These are phyloP conservation scores for Globisporangium paroecandrum DNA, from an alignment of 352 stramenopile genomes.

Conservation along the genomic window DNA sequence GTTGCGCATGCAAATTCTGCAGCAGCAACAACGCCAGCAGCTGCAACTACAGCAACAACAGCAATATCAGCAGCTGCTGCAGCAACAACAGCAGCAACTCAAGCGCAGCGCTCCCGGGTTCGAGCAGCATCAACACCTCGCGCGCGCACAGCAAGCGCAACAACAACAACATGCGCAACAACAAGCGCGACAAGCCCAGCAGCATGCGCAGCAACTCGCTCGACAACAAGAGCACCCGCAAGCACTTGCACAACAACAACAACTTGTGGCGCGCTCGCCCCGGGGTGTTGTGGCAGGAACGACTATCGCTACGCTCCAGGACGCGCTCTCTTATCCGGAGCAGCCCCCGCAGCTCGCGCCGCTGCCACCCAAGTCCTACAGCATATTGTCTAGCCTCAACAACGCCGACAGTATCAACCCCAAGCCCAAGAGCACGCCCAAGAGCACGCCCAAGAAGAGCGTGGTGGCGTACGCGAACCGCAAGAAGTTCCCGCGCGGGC, in stretches of 20 bases:
- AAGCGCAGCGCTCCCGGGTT: not conserved
- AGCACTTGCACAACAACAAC: not conserved
- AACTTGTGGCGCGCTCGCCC: not conserved
- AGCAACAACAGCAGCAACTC: constrained; percentile 1
- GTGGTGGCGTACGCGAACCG: not conserved
- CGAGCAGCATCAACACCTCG: not conserved
- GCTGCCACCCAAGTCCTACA: not conserved
- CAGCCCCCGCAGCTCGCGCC: constrained; percentile 8
- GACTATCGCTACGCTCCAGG: constrained; percentile 10
- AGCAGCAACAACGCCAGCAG: constrained; percentile 3
- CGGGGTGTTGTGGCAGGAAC: not conserved
- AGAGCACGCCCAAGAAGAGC: too few species aligned
- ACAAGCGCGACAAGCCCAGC: not conserved
- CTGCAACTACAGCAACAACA: constrained; percentile 1
- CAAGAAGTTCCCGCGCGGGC: constrained; percentile 15
- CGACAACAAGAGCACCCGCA: not conserved
- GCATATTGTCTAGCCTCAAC: not conserved
- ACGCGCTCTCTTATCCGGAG: constrained; percentile 13
- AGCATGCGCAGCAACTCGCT: not conserved
- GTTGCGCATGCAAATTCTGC: not conserved
- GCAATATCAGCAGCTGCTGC: not conserved
- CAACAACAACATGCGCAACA: not conserved
- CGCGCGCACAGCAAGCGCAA: not conserved
- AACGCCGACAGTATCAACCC: too few species aligned
- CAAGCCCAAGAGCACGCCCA: not conserved